Evolutionary conservation across 805 yeast genomes (phyloP).

Genomic region (Ogataea paradorogensis): DNA sequence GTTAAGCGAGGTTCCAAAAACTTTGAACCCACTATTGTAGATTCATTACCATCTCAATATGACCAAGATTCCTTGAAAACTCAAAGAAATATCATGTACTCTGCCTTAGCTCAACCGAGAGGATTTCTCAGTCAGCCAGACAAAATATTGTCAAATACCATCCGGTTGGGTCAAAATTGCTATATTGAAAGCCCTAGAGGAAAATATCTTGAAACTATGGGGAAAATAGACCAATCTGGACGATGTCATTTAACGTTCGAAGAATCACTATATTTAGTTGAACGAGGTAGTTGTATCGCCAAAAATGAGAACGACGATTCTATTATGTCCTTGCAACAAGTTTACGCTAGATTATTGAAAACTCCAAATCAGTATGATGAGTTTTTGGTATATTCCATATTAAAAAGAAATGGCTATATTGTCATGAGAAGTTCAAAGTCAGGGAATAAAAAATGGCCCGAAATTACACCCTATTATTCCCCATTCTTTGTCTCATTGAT

Average conservation of each 20-base stretch:
- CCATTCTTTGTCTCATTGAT: not conserved
- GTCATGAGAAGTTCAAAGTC: conserved; percentile 36
- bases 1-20: conserved; percentile 78
- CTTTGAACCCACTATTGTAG: conserved; percentile 53
- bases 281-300: conserved; percentile 61
- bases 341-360: conserved; percentile 52
- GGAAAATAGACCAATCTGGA: conserved; percentile 49
- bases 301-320: conserved; percentile 23
- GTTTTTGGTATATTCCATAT: conserved; percentile 66
- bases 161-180: conserved; percentile 18
- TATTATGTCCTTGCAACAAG: conserved; percentile 57
- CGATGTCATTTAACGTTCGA: conserved; percentile 51
- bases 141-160: conserved; percentile 27
- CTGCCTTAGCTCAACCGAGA: conserved; percentile 53
- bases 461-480: not conserved
- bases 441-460: not conserved
- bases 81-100: conserved; percentile 70
- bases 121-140: conserved; percentile 34
- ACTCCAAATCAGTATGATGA: conserved; percentile 41
- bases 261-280: conserved; percentile 75
- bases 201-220: conserved; percentile 69
- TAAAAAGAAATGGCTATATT: conserved; percentile 77
- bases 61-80: conserved; percentile 39
- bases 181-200: conserved; percentile 58
- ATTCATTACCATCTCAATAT: not conserved